These are phyloP conservation scores for Paecilomyces formosus DNA, from an alignment of 2,329 filamentous ascomycete species.

Conservation along the genomic window DNA sequence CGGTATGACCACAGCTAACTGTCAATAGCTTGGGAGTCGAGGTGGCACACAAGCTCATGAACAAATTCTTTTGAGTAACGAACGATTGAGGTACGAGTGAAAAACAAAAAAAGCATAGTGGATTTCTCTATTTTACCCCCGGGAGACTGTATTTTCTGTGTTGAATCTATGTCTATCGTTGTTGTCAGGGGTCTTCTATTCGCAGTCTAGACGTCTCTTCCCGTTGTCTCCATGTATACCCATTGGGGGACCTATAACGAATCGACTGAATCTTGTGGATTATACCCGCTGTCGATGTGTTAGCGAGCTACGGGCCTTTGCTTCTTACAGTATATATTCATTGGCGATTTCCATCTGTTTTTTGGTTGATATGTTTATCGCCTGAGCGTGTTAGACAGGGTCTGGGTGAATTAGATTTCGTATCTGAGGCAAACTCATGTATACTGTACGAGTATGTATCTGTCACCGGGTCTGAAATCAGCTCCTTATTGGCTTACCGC, in stretches of 20 bases:
- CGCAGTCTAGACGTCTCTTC: neutral
- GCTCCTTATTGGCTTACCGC: neutral
- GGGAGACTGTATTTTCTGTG: neutral
- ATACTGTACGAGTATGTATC: neutral
- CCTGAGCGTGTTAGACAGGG: neutral
- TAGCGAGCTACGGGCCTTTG: neutral
- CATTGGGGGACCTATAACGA: neutral
- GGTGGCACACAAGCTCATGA: conserved; percentile 45
- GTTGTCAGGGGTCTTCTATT: neutral
- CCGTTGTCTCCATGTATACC: neutral
- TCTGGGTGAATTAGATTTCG: neutral
- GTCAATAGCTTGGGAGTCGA: conserved; percentile 38
- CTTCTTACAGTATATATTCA: neutral
- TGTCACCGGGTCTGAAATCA: neutral
- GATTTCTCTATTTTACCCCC: neutral
- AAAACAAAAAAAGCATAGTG: neutral
- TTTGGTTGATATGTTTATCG: neutral
- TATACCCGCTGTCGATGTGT: neutral
- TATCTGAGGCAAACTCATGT: neutral
- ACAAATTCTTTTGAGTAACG: conserved; percentile 30
- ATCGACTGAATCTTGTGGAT: neutral
- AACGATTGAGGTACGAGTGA: neutral
- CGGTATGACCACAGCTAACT: conserved; percentile 8
- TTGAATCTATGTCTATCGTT: neutral
- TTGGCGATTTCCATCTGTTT: neutral